These are phyloP conservation scores for Zizania latifolia DNA, from an alignment of 176 grass and related monocot genomes.

Conservation along the genomic window DNA sequence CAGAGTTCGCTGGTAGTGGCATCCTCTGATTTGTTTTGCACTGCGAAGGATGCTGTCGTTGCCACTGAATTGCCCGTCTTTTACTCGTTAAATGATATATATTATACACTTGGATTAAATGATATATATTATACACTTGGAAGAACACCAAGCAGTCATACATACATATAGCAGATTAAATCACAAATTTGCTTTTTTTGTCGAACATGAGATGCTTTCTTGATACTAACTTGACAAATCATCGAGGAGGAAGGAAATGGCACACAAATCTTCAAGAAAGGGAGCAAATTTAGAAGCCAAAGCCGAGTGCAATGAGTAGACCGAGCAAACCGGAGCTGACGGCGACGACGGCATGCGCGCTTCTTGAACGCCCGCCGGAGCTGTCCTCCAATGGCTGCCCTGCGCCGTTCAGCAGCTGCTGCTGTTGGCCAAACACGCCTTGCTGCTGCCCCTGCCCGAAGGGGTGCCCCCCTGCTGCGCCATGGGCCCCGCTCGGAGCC, in stretches of 20 bases:
- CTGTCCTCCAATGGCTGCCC: conserved; percentile 31
- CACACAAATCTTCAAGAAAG: not conserved
- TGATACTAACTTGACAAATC: not conserved
- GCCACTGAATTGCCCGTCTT: no score
- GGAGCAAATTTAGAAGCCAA: conserved; percentile 4
- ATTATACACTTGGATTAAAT: no score
- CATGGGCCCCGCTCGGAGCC: conserved; percentile 18
- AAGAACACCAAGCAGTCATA: not conserved
- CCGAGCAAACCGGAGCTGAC: not conserved
- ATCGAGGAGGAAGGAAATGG: not conserved
- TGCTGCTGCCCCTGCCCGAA: conserved; percentile 28
- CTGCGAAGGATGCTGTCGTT: no score
- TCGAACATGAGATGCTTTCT: not conserved
- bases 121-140: not conserved
- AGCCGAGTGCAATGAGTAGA: not conserved
- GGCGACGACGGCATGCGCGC: not conserved
- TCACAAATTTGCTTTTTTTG: not conserved
- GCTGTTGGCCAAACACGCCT: conserved; percentile 42
- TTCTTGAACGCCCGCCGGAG: conserved; percentile 25
- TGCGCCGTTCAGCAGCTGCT: conserved; percentile 28
- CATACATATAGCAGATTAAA: not conserved
- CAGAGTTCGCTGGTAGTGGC: no score
- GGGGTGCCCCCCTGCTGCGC: conserved; percentile 17
- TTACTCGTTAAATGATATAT: no score
- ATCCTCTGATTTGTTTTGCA: no score